These are phyloP conservation scores for Saururus chinensis DNA, from an alignment of 164 flowering plant genomes.

Conservation along the genomic window DNA sequence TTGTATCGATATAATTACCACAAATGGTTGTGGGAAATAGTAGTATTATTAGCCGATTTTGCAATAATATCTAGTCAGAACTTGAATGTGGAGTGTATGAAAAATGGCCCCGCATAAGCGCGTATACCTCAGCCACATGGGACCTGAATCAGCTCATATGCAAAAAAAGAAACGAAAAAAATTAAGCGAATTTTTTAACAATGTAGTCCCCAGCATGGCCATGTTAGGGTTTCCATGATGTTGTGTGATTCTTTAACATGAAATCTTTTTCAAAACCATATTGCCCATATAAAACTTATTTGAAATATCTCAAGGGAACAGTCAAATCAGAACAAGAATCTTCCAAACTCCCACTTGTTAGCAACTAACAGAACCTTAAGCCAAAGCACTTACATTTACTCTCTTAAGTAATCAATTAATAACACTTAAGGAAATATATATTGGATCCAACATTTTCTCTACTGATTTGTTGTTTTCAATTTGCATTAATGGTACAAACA, in stretches of 20 bases:
- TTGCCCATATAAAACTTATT: background rate
- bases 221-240: background rate
- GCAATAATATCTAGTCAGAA: too few relatives aligned
- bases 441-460: too few relatives aligned
- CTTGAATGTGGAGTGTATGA: background rate
- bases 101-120: too few relatives aligned
- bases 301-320: conserved; percentile 5
- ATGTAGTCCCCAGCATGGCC: background rate
- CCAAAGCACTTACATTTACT: background rate
- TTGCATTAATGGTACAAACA: too few relatives aligned
- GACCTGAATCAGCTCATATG: too few relatives aligned
- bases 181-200: too few relatives aligned
- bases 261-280: background rate
- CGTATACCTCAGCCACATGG: background rate
- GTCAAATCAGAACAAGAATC: conserved; percentile 13
- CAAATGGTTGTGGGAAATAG: background rate
- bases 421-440: background rate
- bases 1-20: background rate
- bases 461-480: too few relatives aligned
- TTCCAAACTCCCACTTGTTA: conserved; percentile 29
- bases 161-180: too few relatives aligned
- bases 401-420: background rate
- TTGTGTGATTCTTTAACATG: background rate
- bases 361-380: conserved; percentile 17
- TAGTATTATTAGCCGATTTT: background rate